Percentiles rank a stretch among this genome's conserved stretches.
Evolutionary conservation across 2,329 filamentous ascomycete genomes (phyloP).

Genomic region (Tricladium varicosporioides): DNA sequence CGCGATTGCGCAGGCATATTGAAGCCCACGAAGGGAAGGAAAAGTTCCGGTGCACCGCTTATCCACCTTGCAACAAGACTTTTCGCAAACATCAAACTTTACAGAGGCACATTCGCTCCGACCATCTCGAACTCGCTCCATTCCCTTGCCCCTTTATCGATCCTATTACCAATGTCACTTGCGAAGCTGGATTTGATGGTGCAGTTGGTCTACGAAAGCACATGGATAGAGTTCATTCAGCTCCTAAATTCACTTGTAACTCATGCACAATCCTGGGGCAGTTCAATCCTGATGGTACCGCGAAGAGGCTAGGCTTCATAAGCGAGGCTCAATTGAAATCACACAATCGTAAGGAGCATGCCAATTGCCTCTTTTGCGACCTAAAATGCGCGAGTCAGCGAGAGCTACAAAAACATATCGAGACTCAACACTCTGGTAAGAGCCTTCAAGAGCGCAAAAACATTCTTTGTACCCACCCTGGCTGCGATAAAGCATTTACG

Average conservation of each 20-base stretch:
- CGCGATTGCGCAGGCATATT: conserved; percentile 72
- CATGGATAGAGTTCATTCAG: conserved; percentile 65
- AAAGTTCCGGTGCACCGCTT: conserved; percentile 70
- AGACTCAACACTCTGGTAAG: conserved; percentile 69
- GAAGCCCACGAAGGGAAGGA: conserved; percentile 77
- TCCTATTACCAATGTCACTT: conserved; percentile 51
- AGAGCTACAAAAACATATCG: conserved; percentile 73
- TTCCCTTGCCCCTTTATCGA: conserved; percentile 67
- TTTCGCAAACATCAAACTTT: conserved; percentile 89
- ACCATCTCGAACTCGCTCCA: conserved; percentile 70
- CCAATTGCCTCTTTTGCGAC: conserved; percentile 74
- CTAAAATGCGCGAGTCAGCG: conserved; percentile 63
- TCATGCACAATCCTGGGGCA: conserved; percentile 54
- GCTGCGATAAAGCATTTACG: conserved; percentile 76
- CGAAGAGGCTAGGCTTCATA: conserved; percentile 59
- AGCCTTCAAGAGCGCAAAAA: conserved; percentile 62
- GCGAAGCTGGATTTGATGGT: conserved; percentile 70
- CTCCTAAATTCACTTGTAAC: conserved; percentile 71
- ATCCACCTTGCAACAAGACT: conserved; percentile 67
- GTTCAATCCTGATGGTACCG: conserved; percentile 38
- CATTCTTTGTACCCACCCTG: conserved; percentile 63
- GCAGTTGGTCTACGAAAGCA: conserved; percentile 71
- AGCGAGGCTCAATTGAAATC: conserved; percentile 69
- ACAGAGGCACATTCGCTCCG: conserved; percentile 74
- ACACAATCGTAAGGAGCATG: conserved; percentile 72